Evolutionary conservation across 2,329 filamentous ascomycete genomes (phyloP), one percentile per base, ranked within the genome.

Genomic region (Sporothrix inflata): DNA sequence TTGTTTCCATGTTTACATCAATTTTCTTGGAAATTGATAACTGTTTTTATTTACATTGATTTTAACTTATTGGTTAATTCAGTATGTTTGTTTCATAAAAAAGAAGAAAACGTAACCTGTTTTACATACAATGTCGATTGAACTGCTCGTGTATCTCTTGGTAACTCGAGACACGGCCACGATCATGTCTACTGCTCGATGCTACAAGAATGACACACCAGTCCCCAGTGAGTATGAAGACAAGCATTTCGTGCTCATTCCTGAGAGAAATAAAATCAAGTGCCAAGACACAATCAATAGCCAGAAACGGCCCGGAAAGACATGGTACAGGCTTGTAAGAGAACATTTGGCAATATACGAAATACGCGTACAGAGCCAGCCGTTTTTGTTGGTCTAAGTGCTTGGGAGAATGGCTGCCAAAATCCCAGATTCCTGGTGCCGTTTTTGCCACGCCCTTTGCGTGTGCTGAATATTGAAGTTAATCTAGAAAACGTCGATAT

Each of bases 351-450:
- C 11, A 42, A 42, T 14, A 63, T 63, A 42, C n/a, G 14, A 24
- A 63, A 63, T 42, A 63, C n/a, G 57, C n/a, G 57, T 42, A 63
- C 34, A 42, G 38, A 63, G 9, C 57, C 57, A 63, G 9, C 57
- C 57, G 38, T 42, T n/a, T 42, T 21, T n/a, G n/a, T 11, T 12
- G 2, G 9, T 40, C 38, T 24, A 12, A 24, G 34, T 9, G 2
- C 8, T 1, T 21, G n/a, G n/a, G n/a, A 12, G 8, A 42, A n/a
- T 24, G 19, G 6, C 3, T 63, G 57, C 12, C 57, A 63, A 9
- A 42, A 63, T 24, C n/a, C 57, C 38, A 42, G 38, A 24, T 24
- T 63, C 38, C 57, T 63, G 57, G 57, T 63, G 38, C 9, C 11
- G 38, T 63, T 16, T 63, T 42, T 63, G 19, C 57, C 57, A 42